A percentile compares a stretch with the other conserved stretches of the same genome.
Conservation (phyloP, 768 basidiomycete species). For the Leccinum subtestaceum region DNA sequence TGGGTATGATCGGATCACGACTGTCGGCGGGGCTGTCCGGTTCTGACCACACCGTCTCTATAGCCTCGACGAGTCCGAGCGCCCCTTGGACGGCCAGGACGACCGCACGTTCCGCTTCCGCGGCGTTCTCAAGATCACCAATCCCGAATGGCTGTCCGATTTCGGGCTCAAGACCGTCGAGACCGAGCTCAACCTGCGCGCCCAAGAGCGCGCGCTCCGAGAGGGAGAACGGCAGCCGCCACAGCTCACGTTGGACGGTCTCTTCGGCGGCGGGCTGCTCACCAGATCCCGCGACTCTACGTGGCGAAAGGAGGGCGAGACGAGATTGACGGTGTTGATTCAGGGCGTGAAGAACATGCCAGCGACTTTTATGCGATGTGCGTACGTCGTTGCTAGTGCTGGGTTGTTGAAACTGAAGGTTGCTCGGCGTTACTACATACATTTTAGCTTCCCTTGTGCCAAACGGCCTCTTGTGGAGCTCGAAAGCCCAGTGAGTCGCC, state of each 20-base stretch:
- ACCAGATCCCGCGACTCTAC: constrained; percentile 15
- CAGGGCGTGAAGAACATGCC: constrained; percentile 40
- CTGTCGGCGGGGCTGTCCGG: background rate
- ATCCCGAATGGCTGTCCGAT: constrained; percentile 49
- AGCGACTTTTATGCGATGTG: constrained; percentile 42
- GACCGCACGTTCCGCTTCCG: constrained; percentile 43
- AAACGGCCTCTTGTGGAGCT: constrained; percentile 32
- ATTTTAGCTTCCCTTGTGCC: constrained; percentile 29
- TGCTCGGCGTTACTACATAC: no score
- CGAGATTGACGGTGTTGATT: constrained; percentile 39
- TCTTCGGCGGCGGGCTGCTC: constrained; percentile 31
- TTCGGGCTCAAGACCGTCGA: constrained; percentile 42
- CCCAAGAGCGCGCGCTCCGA: constrained; percentile 28
- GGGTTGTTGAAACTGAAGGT: no score
- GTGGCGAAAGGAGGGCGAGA: constrained; percentile 13
- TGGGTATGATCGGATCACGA: constrained; percentile 19
- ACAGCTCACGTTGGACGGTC: constrained; percentile 33
- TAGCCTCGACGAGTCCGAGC: constrained; percentile 51
- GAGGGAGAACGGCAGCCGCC: constrained; percentile 19
- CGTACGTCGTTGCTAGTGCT: constrained; percentile 1
- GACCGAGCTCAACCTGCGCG: constrained; percentile 42
- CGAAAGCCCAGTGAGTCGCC: constrained; percentile 28
- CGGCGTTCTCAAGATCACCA: constrained; percentile 47
- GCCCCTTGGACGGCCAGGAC: constrained; percentile 30
- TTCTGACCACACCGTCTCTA: constrained; percentile 2